Evolutionary conservation across 495 filamentous ascomycete species (phyloP), one percentile per base, ranked within the genome.

Genomic region (Daldinia grandis): DNA sequence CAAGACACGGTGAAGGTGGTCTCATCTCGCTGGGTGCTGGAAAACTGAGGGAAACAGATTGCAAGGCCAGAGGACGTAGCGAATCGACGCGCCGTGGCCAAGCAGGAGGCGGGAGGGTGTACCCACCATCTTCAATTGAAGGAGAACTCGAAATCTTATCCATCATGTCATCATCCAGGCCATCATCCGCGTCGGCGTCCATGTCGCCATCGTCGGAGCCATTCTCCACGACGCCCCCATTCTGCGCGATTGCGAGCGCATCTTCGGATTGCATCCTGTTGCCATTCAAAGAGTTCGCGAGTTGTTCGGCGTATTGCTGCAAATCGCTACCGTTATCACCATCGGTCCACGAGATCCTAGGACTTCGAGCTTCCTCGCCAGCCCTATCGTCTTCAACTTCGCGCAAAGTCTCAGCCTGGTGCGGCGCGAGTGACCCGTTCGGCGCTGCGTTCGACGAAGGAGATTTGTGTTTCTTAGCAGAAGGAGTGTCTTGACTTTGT

Each of bases 61-160:
- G 62, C 62, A 64, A 28, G 28, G 71, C 54, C 74, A 80, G 56
- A 70, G 78, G 74, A 64, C 71, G 73, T 71, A 80, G 71, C 74
- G 82, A 82, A 65, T 77, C 79, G 73, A 69, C 76, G 68, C 80
- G 77, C 68, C 67, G 68, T 56, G 83, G 80, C 78, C 78, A 81
- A 53, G 68, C 51, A 65, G 55, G 68, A 58, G 76, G 69, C 58
- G 74, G 73, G 74, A 78, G 73, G 66, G 64, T 65, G 74, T 69
- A 93, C 94, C 83, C 87, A 99, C 95, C 95, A 87, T 99, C 96
- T 80, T 95, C 93, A 78, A 99, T 99, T 60, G 94, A 98, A 68
- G 95, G 95, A 69, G 94, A 97, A 79, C 94, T 98, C 54, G 94
- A 97, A 51, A 99, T 97, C 80, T 95, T 95, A 82, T 98, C 95